phyloP scores from a whole-genome alignment of 257 asterid genomes.

The Nicotiana obtusifolia region DNA sequence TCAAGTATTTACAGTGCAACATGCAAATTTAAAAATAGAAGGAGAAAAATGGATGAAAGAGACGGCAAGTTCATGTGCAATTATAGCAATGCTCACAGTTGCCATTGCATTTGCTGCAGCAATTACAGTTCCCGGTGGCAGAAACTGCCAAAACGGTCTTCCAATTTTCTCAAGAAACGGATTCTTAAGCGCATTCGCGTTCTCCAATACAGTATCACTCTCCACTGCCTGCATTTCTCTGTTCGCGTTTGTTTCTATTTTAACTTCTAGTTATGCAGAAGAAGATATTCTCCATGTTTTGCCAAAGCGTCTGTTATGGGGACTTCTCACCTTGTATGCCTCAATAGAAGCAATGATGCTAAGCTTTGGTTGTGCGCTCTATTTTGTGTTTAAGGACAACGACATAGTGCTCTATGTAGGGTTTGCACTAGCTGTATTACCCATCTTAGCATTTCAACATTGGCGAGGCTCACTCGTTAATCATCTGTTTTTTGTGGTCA shows the following conservation, averaged over 20 bases:
- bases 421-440: neutral
- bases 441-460: slow-evolving; percentile 1
- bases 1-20: slow-evolving; percentile 24
- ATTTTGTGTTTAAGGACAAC: slow-evolving; percentile 24
- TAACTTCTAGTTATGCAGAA: slow-evolving; percentile 32
- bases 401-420: neutral
- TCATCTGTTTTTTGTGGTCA: neutral
- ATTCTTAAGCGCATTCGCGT: slow-evolving; percentile 19
- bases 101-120: slow-evolving; percentile 38
- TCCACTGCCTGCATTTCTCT: slow-evolving; percentile 33
- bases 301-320: slow-evolving; percentile 26
- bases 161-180: slow-evolving; percentile 14
- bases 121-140: slow-evolving; percentile 35
- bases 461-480: neutral
- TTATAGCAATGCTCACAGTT: slow-evolving; percentile 32
- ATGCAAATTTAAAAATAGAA: slow-evolving; percentile 20
- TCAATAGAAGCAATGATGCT: slow-evolving; percentile 31
- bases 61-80: slow-evolving; percentile 31
- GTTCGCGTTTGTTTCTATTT: slow-evolving; percentile 31
- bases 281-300: slow-evolving; percentile 27
- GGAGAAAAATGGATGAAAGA: slow-evolving; percentile 45
- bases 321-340: slow-evolving; percentile 25
- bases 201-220: slow-evolving; percentile 30
- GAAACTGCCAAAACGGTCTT: slow-evolving; percentile 18
- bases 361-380: slow-evolving; percentile 28